phyloP scores from a whole-genome alignment of 768 basidiomycete species.

The Scleroderma citrinum region DNA sequence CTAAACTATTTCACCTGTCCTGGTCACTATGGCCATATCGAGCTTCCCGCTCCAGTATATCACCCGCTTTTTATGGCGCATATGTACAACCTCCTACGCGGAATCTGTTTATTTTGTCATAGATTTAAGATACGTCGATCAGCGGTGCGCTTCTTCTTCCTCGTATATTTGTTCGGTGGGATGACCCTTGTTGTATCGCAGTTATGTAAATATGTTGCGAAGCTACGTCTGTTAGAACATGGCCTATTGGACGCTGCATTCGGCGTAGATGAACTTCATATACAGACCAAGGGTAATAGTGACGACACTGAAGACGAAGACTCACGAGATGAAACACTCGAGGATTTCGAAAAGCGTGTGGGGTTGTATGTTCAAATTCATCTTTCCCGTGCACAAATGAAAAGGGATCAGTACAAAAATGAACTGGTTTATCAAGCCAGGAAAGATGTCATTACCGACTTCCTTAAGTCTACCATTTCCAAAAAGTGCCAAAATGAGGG shows the following conservation, averaged over 20 bases:
- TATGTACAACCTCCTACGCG: constrained; percentile 81
- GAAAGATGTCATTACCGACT: constrained; percentile 77
- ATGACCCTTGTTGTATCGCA: constrained; percentile 26
- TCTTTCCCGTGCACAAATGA: constrained; percentile 39
- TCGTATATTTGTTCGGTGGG: constrained; percentile 7
- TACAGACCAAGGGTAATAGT: constrained; percentile 29
- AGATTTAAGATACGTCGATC: constrained; percentile 74
- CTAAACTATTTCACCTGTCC: constrained; percentile 93
- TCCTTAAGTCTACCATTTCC: constrained; percentile 60
- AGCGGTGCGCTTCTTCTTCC: constrained; percentile 42
- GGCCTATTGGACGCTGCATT: constrained; percentile 83
- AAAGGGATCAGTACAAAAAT: constrained; percentile 86
- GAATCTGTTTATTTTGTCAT: constrained; percentile 92
- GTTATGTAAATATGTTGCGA: constrained; percentile 80
- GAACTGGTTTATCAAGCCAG: constrained; percentile 81
- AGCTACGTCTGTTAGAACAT: constrained; percentile 81
- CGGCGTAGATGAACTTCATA: constrained; percentile 62
- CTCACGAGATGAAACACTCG: constrained; percentile 49
- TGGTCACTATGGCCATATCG: constrained; percentile 97
- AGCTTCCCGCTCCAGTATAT: constrained; percentile 90
- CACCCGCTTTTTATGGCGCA: constrained; percentile 95
- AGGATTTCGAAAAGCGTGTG: constrained; percentile 57
- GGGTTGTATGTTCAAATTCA: constrained; percentile 60
- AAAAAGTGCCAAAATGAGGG: constrained; percentile 72
- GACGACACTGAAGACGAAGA: constrained; percentile 39